Evolutionary conservation across 768 basidiomycete genomes (phyloP), one percentile per base, ranked within the genome.

Genomic region (Collybiopsis confluens): DNA sequence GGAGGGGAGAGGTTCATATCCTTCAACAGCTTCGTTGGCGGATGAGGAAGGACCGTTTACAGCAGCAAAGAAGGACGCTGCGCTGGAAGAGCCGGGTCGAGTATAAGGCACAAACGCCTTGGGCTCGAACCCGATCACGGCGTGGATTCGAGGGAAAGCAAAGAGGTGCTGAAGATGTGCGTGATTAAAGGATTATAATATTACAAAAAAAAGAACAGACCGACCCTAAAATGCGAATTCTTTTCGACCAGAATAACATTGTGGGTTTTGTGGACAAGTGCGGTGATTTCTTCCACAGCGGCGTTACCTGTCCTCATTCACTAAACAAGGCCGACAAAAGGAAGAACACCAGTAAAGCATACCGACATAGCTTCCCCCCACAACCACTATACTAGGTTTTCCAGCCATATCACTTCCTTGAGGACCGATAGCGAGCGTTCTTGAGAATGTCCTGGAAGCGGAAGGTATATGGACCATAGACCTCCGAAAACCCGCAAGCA

Each of bases 281-380:
- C 58, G 4, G 64, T 60, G 3, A 70, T 46, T 0, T 58, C 52
- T 23, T 66, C 62, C 7, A 63, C 58, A 1, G 60, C 58, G 48
- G 59, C 64, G 16, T 55, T 40, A 26, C 64, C 64, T 62, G 26
- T 5, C 3, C 15, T 13, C 1, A 3, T 28, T 5, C 4, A 6
- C 6, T 28, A 33, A 23, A 1, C 3, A 21, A 3, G 8, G 35
- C 4, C 9, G 13, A 33, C 16, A 5, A 35, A 23, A 4, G 26
- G n/a, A 9, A 38, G 15, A 5, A 13, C n/a, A 33, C 8, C 13
- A 11, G 11, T 8, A 23, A 24, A 20, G 55, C 58, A 23, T 28
- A 52, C 71, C 71, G 21, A 70, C 71, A 56, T 68, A 71, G 23
- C 63, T 65, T 3, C 69, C 71, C 9, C 71, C 71, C 15, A 71